Evolutionary conservation across 2,329 filamentous ascomycete genomes (phyloP), one percentile per base, ranked within the genome.

Genomic region (Alternaria triticimaculans): DNA sequence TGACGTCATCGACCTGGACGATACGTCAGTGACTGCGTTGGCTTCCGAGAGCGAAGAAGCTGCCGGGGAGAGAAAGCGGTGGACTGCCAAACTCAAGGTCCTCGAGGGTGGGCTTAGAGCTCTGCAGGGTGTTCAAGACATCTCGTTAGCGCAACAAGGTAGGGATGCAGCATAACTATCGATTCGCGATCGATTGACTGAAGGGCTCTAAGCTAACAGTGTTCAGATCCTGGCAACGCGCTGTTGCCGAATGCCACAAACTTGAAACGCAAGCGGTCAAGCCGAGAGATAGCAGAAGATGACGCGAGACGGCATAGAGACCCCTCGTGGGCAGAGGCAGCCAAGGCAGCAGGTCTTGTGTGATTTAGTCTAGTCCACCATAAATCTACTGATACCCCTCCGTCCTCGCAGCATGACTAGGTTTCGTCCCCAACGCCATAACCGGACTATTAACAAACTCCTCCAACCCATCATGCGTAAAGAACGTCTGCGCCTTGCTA

Each of bases 371-470:
- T 23, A 23, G 23, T 23, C 23, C 23, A 23, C 23, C 23, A 23
- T 23, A 23, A 23, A 23, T 23, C 23, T 28, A 73, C 44, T 71
- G 55, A 49, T 75, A 76, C 7, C 73, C 73, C 55, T 75, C 74
- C 8, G 60, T 75, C 60, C 69, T 75, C n/a, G 72, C 73, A 12
- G 69, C 57, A 59, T 76, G 73, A 28, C 72, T 73, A 9, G 73
- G 73, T 46, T 69, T 76, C 12, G 75, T 78, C 1, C 74, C 75
- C 20, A 78, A 63, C 33, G 68, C 73, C 44, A 77, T 73, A 2
- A 78, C 72, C 0, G 76, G 75, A 25, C 70, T 74, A 33, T 78
- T 73, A 4, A 71, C 66, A 25, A 78, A 76, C 6, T 74, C 72
- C 1, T 71, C 71, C 62, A 75, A 72, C 2, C 65, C 67, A 63